Base-by-base conservation (phyloP, 2,329 filamentous ascomycete species). In the Penicillium sp. region DNA sequence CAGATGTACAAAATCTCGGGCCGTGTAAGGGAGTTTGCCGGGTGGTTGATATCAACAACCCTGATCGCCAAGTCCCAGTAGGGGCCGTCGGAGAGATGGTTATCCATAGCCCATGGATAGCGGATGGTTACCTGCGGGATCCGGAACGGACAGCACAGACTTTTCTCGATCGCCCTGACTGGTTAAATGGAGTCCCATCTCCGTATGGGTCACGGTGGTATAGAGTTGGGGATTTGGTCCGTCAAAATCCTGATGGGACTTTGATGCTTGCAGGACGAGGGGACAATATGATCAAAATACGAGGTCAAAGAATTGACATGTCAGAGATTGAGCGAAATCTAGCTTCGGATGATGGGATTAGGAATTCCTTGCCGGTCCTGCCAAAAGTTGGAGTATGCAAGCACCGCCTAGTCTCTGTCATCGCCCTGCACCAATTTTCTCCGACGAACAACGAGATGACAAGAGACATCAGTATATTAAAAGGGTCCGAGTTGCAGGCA, bases 11-110 rank as follows among this genome's bases (percentile, higher is more conserved):
- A 33, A 33, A 26, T 20, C 26, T 50, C 71, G 52, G 63, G 72
- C 14, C 33, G 52, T 3, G 72, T 77, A 0, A 66, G 79, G 4
- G 78, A 78, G 6, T 70, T 69, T 9, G 21, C 47, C 33, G 79
- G 79, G 3, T 79, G 81, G 62, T 51, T 81, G 38, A 64, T 79
- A 3, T 65, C 81, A 11, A 75, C 79, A 61, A 77, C 0, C 47
- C 16, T 21, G 74, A 75, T 45, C 70, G 80, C 1, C 59, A 78
- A 20, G 67, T 71, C 0, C 75, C 76, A 0, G 73, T 78, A 6
- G 74, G 74, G 6, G 72, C 69, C 54, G 60, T 66, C 45, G 69
- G 69, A 5, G 68, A 71, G 52, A 64, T 71, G 4, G 74, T 72
- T 70, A 65, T 79, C 0, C 77, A 79, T 57, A 71, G 73, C 0